Conservation (phyloP, 192 early-diverging fungal species). For the Spizellomyces sp. region DNA sequence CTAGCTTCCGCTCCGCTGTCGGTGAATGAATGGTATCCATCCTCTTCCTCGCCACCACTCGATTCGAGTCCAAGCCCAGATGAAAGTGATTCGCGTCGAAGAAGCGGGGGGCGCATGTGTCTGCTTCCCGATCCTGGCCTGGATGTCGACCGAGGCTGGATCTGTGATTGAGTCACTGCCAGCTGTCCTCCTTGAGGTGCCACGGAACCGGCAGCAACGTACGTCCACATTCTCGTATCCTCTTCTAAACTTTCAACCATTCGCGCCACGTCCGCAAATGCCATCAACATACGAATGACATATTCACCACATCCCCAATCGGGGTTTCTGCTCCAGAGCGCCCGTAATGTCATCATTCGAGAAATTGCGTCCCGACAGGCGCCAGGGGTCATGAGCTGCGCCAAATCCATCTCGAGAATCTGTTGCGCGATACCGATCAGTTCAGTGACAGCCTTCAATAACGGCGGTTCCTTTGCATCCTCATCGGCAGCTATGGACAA, state of each 20-base stretch:
- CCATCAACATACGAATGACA: constrained; percentile 67
- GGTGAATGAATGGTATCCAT: constrained; percentile 16
- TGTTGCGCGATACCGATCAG: constrained; percentile 71
- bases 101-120: constrained; percentile 15
- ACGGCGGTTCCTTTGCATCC: constrained; percentile 33
- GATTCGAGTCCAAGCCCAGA: constrained; percentile 27
- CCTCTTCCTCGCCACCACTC: constrained; percentile 25
- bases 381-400: constrained; percentile 60
- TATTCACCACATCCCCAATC: constrained; percentile 61
- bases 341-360: constrained; percentile 61
- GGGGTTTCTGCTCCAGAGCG: constrained; percentile 64
- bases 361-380: constrained; percentile 62
- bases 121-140: constrained; percentile 8
- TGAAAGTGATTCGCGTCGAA: constrained; percentile 29
- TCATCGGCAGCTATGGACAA: constrained; percentile 31
- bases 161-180: constrained; percentile 10
- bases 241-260: constrained; percentile 81
- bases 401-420: constrained; percentile 69
- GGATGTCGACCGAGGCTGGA: constrained; percentile 21
- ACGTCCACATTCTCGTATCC: constrained; percentile 68
- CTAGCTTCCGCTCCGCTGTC: constrained; percentile 32
- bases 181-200: neutral
- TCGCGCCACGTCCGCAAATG: constrained; percentile 73
- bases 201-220: constrained; percentile 36
- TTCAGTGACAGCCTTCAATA: constrained; percentile 66